Percentiles rank a stretch among this genome's conserved stretches.
phyloP scores from a whole-genome alignment of 768 basidiomycete genomes.

The Mycena venus region DNA sequence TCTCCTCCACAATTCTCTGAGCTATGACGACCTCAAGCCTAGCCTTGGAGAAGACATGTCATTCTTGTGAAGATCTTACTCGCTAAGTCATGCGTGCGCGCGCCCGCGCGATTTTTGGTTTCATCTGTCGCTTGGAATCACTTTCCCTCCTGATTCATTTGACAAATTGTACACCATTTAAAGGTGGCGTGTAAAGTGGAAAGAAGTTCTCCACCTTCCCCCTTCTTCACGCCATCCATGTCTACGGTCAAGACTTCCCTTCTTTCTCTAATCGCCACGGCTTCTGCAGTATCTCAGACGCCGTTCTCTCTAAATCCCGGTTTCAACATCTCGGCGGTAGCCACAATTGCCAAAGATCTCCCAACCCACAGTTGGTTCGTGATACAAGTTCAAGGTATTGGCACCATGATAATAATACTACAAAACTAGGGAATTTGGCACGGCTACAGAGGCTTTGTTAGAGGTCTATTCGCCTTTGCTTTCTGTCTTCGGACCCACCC shows the following conservation, averaged over 20 bases:
- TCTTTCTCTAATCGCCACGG: constrained; percentile 33
- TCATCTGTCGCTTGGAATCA: too few species aligned
- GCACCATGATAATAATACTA: not conserved
- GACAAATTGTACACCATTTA: too few species aligned
- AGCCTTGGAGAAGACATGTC: too few species aligned
- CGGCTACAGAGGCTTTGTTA: constrained; percentile 43
- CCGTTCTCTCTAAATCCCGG: constrained; percentile 38
- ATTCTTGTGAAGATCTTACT: too few species aligned
- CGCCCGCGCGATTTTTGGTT: too few species aligned
- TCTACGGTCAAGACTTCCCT: not conserved
- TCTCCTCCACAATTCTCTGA: too few species aligned
- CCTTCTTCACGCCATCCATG: not conserved
- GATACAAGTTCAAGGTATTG: not conserved
- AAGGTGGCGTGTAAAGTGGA: too few species aligned
- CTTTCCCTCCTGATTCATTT: too few species aligned
- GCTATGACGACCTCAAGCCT: too few species aligned
- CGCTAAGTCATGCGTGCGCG: too few species aligned
- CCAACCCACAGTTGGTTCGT: constrained; percentile 42
- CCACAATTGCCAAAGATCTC: constrained; percentile 34
- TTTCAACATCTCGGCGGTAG: constrained; percentile 42
- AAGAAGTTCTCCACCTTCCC: not conserved
- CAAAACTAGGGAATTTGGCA: constrained; percentile 42
- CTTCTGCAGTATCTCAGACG: constrained; percentile 3
- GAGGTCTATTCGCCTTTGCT: constrained; percentile 44
- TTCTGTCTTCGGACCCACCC: constrained; percentile 43